Base-by-base conservation (phyloP, 768 basidiomycete genomes). In the Dictyophora rubrovolvata region DNA sequence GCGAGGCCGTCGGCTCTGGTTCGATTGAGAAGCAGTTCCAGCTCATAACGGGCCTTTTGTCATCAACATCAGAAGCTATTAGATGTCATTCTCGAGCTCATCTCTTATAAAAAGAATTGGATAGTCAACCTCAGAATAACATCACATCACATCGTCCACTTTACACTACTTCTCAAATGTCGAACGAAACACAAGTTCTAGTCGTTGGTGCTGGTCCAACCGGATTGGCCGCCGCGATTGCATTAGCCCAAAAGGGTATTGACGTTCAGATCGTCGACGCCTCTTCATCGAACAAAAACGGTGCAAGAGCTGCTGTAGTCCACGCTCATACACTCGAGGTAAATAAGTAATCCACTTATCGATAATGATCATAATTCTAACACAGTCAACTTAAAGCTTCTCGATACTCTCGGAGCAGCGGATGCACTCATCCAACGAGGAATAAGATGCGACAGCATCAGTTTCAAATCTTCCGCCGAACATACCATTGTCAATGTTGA, bases 271-370 rank as follows among this genome's bases (percentile, higher is more conserved):
- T 62, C 48, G 57, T 60, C 16, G 57, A 59, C 22, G 20, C 57
- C 7, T 35, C 50, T 5, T 6, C 49, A 2, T 37, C 48, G 11
- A 53, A 36, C 20, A 17, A 8, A 17, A 34, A 59, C 21, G 57
- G 50, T 7, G 78, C 80, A 10, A 74, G 79, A 18, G 78, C 81
- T 0, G 60, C 76, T 4, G 70, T 73, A 0, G 64, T 81, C 28
- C 80, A 82, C 62, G 76, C 81, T 35, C 74, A 77, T 34, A 81
- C 81, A 9, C 68, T 82, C 12, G 81, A 81, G 69, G 79, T 77
- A 61, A 50, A 66, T 36, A n/a, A n/a, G 58, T 18, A 48, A 67
- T 47, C 18, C 18, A 57, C 23, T 48, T 10, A 51, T n/a, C 20
- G 49, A n/a, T 20, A 46, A 37, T 8, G 33, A 48, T 35, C 47